Evolutionary conservation across 2,329 filamentous ascomycete species (phyloP).

Genomic region (Hypoxylon sp.): DNA sequence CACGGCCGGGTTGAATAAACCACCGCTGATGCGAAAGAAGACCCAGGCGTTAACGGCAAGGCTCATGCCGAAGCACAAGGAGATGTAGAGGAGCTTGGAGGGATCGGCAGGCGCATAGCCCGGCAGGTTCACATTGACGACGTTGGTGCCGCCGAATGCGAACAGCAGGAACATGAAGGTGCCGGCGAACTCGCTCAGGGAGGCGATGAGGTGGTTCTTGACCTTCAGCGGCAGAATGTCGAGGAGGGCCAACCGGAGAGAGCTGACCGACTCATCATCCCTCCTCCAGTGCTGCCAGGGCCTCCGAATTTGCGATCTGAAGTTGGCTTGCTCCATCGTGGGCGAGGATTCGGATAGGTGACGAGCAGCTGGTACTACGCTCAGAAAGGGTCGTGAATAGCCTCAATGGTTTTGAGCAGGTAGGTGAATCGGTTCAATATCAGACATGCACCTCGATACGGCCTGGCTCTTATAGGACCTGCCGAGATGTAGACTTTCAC

Average conservation of each 20-base stretch:
- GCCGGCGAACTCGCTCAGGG: constrained; percentile 44
- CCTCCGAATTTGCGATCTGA: constrained; percentile 15
- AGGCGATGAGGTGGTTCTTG: constrained; percentile 44
- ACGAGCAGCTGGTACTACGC: background rate
- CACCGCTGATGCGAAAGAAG: constrained; percentile 53
- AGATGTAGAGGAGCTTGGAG: constrained; percentile 47
- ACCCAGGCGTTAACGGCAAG: constrained; percentile 54
- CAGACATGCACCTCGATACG: background rate
- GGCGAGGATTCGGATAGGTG: background rate
- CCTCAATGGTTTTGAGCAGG: background rate
- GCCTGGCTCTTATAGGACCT: background rate
- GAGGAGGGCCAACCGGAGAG: constrained; percentile 1
- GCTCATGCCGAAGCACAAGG: constrained; percentile 49
- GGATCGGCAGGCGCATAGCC: constrained; percentile 32
- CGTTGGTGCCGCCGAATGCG: constrained; percentile 46
- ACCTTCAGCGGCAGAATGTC: constrained; percentile 25
- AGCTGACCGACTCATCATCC: background rate
- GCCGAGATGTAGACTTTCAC: background rate
- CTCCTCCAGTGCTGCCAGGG: constrained; percentile 3
- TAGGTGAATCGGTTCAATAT: background rate
- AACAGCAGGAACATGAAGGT: constrained; percentile 48
- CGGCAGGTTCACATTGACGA: constrained; percentile 41
- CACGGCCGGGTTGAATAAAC: constrained; percentile 45
- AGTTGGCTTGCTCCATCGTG: constrained; percentile 16
- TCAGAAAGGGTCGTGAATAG: background rate